Base-by-base conservation (phyloP, 345 rosid species). In the Pugionium dolabratum region DNA sequence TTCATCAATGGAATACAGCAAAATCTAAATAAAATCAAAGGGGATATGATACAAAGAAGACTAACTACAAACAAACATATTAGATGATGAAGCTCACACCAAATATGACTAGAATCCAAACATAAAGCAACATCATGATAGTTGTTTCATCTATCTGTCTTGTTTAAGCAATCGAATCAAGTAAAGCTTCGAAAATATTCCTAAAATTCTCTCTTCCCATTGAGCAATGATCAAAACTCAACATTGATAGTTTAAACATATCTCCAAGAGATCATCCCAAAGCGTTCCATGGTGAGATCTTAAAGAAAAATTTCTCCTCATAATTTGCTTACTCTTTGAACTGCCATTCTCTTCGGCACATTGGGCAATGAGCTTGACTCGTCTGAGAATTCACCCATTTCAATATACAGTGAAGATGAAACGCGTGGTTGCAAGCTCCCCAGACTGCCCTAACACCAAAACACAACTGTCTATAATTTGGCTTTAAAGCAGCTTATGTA, bases 371-470 rank as follows among this genome's bases (percentile, higher is more conserved):
- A 31, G 99, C 97, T 82, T 86, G 95, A 70, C 90, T 72, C 41
- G 92, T 76, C 71, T 94, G 95, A 2, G 95, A 88, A 72, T 85
- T 88, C 67, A 90, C 99, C 97, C 96, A 90, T 67, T 90, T 94
- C 81, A 90, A 77, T 76, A 90, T 85, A 84, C 97, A 90, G 64
- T 90, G 98, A 70, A 93, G 94, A 79, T 93, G 97, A 77, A 90
- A 86, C 7, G 88, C 90, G 62, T 81, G 90, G 78, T 85, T 87
- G 76, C 91, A 85, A 46, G 77, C 82, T 48, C 91, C 87, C 89
- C 87, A 87, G 53, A 83, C 91, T 83, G 78, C 73, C 60, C 1
- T 8, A 42, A 54, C 48, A 54, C 72, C 67, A 53, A 37, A 48
- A 34, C 70, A 50, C 1, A 49, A 50, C 51, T 54, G 54, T 57